Evolutionary conservation across 176 grass and related monocot genomes (phyloP).

Genomic region (Oryza brachyantha): DNA sequence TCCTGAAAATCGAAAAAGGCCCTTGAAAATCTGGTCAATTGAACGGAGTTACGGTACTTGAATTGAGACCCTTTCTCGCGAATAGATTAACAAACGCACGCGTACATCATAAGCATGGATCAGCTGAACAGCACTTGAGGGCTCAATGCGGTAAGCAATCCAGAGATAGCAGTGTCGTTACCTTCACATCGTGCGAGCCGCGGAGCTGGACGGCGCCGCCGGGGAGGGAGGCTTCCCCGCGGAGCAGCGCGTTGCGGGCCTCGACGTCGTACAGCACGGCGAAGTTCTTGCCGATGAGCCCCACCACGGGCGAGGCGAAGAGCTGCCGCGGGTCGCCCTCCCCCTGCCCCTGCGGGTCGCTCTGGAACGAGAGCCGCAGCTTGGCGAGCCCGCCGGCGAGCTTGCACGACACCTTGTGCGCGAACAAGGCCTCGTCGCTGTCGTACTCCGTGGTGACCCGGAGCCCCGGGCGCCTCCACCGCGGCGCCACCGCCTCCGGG

Average conservation of each 20-base stretch:
- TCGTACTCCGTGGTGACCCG: constrained; percentile 87
- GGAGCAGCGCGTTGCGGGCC: constrained; percentile 62
- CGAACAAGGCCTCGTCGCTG: constrained; percentile 58
- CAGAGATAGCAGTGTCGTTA: constrained; percentile 2
- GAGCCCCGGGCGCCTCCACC: constrained; percentile 33
- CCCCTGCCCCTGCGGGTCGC: constrained; percentile 44
- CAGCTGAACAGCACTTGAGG: not conserved
- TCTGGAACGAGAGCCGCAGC: constrained; percentile 86
- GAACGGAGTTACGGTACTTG: not conserved
- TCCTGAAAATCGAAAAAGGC: constrained; percentile 51
- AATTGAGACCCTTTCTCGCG: not conserved
- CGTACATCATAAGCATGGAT: not conserved
- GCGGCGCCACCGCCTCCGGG: not conserved
- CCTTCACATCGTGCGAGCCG: constrained; percentile 81
- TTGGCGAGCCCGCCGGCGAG: constrained; percentile 75
- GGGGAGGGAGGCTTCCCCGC: constrained; percentile 49
- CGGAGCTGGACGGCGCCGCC: constrained; percentile 53
- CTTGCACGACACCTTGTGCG: constrained; percentile 94
- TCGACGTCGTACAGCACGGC: constrained; percentile 72
- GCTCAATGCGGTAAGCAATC: not conserved
- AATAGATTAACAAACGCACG: not conserved
- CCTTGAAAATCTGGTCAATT: not conserved
- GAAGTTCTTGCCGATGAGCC: constrained; percentile 65
- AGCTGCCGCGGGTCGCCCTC: constrained; percentile 31
- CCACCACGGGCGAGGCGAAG: constrained; percentile 50